Conservation (phyloP, 2,329 filamentous ascomycete species). For the Diplodia intermedia region DNA sequence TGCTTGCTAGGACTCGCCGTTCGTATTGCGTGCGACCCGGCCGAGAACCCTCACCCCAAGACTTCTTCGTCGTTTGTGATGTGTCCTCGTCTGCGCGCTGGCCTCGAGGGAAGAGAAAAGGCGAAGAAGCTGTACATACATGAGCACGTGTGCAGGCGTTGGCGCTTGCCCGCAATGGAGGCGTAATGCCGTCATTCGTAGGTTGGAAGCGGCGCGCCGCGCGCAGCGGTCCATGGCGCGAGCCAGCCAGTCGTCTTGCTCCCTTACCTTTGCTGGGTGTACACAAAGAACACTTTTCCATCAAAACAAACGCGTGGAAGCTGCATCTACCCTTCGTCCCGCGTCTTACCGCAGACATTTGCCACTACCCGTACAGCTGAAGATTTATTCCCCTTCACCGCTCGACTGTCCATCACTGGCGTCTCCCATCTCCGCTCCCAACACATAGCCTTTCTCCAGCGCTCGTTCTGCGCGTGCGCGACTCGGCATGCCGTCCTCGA, state of each 20-base stretch:
- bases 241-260: not conserved
- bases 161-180: slow-evolving; percentile 18
- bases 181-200: slow-evolving; percentile 11
- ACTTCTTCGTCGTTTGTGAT: not conserved
- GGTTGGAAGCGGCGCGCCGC: slow-evolving; percentile 18
- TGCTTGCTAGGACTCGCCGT: not conserved
- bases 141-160: slow-evolving; percentile 13
- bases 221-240: not conserved
- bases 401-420: not conserved
- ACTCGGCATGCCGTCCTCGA: slow-evolving; percentile 50
- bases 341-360: not conserved
- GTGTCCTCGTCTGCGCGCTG: not conserved
- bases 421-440: not conserved
- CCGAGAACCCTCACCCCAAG: not conserved
- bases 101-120: not conserved
- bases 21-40: not conserved
- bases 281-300: slow-evolving; percentile 1
- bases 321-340: not conserved
- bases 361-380: not conserved
- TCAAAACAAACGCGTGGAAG: not conserved
- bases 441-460: not conserved
- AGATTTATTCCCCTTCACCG: not conserved
- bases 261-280: not conserved
- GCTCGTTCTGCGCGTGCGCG: not conserved
- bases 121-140: not conserved